These are phyloP conservation scores for Penicillium sp. DNA, from an alignment of 2,329 filamentous ascomycete genomes.

Conservation along the genomic window DNA sequence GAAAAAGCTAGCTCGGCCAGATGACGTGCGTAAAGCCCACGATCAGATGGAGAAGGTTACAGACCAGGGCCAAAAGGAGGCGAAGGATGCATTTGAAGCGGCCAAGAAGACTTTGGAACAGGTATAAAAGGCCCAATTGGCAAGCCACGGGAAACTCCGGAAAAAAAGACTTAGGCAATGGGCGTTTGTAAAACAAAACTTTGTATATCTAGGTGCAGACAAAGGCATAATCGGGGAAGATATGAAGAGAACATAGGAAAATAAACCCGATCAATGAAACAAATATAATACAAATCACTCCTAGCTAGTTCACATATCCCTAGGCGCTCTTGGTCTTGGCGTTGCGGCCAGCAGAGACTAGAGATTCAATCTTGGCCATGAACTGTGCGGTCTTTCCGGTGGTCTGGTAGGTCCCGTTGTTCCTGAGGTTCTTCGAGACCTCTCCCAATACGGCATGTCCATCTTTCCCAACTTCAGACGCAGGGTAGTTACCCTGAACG, in stretches of 20 bases:
- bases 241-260: background rate
- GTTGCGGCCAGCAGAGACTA: constrained; percentile 34
- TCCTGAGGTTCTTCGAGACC: constrained; percentile 37
- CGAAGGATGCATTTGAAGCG: constrained; percentile 46
- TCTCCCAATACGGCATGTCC: constrained; percentile 30
- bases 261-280: constrained; percentile 2
- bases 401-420: constrained; percentile 43
- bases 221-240: background rate
- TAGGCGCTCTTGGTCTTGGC: constrained; percentile 31
- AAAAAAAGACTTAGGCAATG: background rate
- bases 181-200: constrained; percentile 7
- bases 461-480: constrained; percentile 16
- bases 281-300: constrained; percentile 22
- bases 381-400: constrained; percentile 37
- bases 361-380: constrained; percentile 38
- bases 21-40: constrained; percentile 47
- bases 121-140: constrained; percentile 16
- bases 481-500: constrained; percentile 36
- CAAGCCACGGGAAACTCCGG: background rate
- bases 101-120: constrained; percentile 41
- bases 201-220: constrained; percentile 17
- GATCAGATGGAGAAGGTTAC: constrained; percentile 49
- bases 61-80: constrained; percentile 47
- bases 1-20: constrained; percentile 43
- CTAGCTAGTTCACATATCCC: background rate